phyloP scores from a whole-genome alignment of 331 rosid genomes.

The Erythrophleum ivorense region DNA sequence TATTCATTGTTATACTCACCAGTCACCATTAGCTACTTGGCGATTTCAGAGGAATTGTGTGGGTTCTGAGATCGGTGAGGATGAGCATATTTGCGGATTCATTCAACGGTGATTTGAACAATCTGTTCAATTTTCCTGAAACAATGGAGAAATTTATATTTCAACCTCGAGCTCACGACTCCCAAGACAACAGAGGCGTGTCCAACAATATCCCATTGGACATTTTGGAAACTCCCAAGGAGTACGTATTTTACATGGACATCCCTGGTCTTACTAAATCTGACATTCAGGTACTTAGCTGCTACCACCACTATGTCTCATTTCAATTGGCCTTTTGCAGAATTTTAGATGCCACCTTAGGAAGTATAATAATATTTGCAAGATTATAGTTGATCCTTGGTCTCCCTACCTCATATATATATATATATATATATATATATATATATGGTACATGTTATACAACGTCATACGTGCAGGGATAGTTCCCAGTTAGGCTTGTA shows the following conservation, averaged over 20 bases:
- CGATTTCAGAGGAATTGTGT: not conserved
- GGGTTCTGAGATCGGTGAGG: conserved; percentile 11
- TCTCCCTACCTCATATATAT: not conserved
- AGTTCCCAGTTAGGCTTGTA: not conserved
- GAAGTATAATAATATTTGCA: no score
- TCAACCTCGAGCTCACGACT: conserved; percentile 37
- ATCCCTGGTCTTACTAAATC: conserved; percentile 82
- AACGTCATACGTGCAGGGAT: no score
- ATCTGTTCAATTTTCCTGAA: conserved; percentile 59
- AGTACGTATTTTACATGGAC: conserved; percentile 67
- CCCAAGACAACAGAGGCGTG: conserved; percentile 40
- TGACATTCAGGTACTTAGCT: conserved; percentile 66
- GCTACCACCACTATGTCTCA: not conserved
- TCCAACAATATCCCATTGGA: conserved; percentile 57
- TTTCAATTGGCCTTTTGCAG: not conserved
- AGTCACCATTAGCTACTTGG: not conserved
- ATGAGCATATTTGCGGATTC: conserved; percentile 52
- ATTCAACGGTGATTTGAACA: conserved; percentile 50
- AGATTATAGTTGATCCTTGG: not conserved
- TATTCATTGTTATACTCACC: not conserved
- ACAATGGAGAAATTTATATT: conserved; percentile 47
- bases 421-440: no score
- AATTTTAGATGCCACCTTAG: not conserved
- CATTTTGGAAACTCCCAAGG: conserved; percentile 67
- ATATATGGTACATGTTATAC: not conserved